These are phyloP conservation scores for Avena sativa DNA, from an alignment of 176 grass and related monocot species.

Conservation along the genomic window DNA sequence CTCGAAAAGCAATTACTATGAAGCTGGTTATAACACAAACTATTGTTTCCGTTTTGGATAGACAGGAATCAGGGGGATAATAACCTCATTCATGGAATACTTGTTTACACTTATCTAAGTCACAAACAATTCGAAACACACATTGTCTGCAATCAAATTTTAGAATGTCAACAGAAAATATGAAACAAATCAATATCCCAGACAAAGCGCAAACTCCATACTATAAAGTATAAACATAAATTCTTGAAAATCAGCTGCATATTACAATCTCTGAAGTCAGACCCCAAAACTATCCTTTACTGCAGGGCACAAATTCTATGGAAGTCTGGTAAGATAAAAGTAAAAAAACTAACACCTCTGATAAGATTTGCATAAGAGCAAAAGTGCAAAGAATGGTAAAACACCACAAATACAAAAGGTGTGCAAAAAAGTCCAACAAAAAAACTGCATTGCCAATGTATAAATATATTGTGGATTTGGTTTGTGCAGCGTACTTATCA, in stretches of 20 bases:
- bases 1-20: neutral
- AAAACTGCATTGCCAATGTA: neutral
- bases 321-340: constrained; percentile 14
- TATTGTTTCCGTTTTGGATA: neutral
- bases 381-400: constrained; percentile 24
- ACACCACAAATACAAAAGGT: neutral
- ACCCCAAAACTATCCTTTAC: neutral
- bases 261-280: constrained; percentile 28
- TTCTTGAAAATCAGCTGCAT: neutral
- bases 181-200: constrained; percentile 13
- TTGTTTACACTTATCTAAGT: neutral
- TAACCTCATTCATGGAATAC: neutral
- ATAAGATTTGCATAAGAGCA: constrained; percentile 11
- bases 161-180: neutral
- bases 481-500: neutral
- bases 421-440: neutral
- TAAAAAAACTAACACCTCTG: neutral
- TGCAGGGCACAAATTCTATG: constrained; percentile 22
- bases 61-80: neutral
- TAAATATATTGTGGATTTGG: neutral
- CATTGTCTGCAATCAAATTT: constrained; percentile 8
- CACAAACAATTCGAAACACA: neutral
- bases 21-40: constrained; percentile 16
- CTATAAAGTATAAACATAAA: neutral
- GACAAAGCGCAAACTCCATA: neutral